Percentiles rank a stretch among this genome's conserved stretches.
Evolutionary conservation across 1,139 yeast species (phyloP).

Genomic region (Spencermartinsiella ligniputridi): DNA sequence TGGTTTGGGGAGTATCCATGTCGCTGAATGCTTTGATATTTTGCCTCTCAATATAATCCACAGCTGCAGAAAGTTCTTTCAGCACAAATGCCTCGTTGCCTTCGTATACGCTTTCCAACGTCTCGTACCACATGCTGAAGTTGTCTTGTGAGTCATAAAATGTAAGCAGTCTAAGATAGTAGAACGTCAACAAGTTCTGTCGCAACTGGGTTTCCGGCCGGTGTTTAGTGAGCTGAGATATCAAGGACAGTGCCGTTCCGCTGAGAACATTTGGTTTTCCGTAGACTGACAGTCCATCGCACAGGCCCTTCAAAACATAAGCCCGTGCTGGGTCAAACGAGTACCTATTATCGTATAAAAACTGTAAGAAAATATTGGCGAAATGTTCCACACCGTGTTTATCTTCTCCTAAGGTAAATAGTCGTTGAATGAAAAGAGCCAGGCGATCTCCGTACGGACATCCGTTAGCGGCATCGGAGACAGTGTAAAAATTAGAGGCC

Average conservation of each 20-base stretch:
- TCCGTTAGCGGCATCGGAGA: constrained; percentile 26
- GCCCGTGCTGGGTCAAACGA: constrained; percentile 72
- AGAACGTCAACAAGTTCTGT: constrained; percentile 9
- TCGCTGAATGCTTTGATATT: background rate
- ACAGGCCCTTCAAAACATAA: constrained; percentile 55
- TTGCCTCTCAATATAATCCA: background rate
- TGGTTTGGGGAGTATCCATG: background rate
- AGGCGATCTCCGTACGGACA: constrained; percentile 62
- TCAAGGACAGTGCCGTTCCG: constrained; percentile 1
- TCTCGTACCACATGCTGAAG: background rate
- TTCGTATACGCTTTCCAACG: background rate
- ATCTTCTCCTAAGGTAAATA: constrained; percentile 34
- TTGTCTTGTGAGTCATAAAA: background rate
- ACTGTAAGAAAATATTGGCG: background rate
- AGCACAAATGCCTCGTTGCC: background rate
- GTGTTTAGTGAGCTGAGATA: constrained; percentile 12
- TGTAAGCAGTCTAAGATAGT: constrained; percentile 11
- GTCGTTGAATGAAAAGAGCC: constrained; percentile 46
- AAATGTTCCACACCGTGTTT: background rate
- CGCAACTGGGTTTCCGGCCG: constrained; percentile 17
- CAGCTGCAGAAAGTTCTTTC: background rate
- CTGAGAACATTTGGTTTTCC: constrained; percentile 7
- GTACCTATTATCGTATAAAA: constrained; percentile 43
- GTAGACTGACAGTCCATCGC: constrained; percentile 41
- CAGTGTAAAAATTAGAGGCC: constrained; percentile 53